Base-by-base conservation (phyloP, 805 yeast genomes). In the Myxozyma neotropica region DNA sequence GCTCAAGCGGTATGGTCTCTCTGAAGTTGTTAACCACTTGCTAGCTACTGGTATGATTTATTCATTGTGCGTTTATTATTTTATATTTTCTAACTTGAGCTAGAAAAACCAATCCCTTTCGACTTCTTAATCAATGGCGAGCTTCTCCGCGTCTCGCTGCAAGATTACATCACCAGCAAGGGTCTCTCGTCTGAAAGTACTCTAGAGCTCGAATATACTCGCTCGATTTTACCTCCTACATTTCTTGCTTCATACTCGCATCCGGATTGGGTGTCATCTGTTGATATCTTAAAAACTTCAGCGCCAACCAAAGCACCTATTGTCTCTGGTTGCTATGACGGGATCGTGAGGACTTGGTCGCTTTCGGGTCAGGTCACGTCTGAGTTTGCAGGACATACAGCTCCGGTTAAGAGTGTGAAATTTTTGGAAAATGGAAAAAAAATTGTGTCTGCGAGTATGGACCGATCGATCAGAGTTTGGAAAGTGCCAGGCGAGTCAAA, bases 201-300 rank as follows among this genome's bases (percentile, higher is more conserved):
- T 55, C 73, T 94, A 62, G 84, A 84, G 29, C 77, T 94, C 48
- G 99, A 94, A 71, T 94, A 94, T 76, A 89, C 96, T 12, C 81
- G 96, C 67, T 91, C 97, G 0, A 87, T 91, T 39, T 80, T 93
- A 53, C 99, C 99, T 19, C 99, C 99, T n/a, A 85, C 93, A 26
- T 92, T 83, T 70, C 77, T 91, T 64, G 90, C 95, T 2, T 86
- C 96, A 46, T 94, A 87, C 74, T 83, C 85, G 70, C 91, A 93
- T 70, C 96, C 93, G 63, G 99, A 94, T 74, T 94, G 99, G 99
- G 83, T 94, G 24, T 89, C 96, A 23, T 81, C 95, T 1, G 80
- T 87, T 26, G 83, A 83, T 70, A 73, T 86, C 67, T 61, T 77
- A 61, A 43, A 63, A 15, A 1, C 55, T 17, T 27, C 39, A 29